Evolutionary conservation across 164 flowering plant genomes (phyloP).

Genomic region (Tetracentron sinense): DNA sequence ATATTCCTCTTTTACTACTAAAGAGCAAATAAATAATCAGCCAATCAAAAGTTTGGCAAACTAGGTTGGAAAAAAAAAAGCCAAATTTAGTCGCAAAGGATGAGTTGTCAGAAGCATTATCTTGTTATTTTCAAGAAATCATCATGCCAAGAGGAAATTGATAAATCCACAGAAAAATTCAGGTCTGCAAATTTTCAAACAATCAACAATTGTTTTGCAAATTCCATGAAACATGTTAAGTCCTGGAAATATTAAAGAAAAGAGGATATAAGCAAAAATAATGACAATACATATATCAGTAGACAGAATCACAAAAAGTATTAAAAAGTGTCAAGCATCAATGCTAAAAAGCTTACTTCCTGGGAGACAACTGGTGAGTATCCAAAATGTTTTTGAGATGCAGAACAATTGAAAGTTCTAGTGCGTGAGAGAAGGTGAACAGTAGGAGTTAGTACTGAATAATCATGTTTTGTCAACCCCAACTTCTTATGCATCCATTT

Average conservation of each 20-base stretch:
- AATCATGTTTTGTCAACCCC: conserved; percentile 17
- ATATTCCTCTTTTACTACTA: not conserved
- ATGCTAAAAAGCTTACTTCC: conserved; percentile 38
- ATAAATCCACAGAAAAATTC: not conserved
- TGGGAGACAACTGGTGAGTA: conserved; percentile 71
- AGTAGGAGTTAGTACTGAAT: conserved; percentile 25
- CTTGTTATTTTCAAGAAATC: not conserved
- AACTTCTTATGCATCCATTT: conserved; percentile 40
- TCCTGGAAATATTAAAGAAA: not conserved
- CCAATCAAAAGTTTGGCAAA: too few species aligned
- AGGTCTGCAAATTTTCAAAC: not conserved
- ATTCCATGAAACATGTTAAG: not conserved
- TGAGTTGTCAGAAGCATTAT: not conserved
- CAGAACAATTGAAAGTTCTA: conserved; percentile 65
- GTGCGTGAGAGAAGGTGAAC: conserved; percentile 44
- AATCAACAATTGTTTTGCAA: not conserved
- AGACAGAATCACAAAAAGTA: not conserved
- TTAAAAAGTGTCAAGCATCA: not conserved
- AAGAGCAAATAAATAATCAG: too few species aligned
- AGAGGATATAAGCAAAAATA: too few species aligned
- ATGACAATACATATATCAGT: not conserved
- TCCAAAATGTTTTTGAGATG: conserved; percentile 58
- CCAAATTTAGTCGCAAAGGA: not conserved
- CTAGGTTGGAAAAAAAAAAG: not conserved
- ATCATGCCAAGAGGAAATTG: not conserved